A percentile compares a stretch with the other conserved stretches of the same genome.
These are phyloP conservation scores for Nannizzia gypsea DNA, from an alignment of 2,329 filamentous ascomycete species.

Conservation along the genomic window DNA sequence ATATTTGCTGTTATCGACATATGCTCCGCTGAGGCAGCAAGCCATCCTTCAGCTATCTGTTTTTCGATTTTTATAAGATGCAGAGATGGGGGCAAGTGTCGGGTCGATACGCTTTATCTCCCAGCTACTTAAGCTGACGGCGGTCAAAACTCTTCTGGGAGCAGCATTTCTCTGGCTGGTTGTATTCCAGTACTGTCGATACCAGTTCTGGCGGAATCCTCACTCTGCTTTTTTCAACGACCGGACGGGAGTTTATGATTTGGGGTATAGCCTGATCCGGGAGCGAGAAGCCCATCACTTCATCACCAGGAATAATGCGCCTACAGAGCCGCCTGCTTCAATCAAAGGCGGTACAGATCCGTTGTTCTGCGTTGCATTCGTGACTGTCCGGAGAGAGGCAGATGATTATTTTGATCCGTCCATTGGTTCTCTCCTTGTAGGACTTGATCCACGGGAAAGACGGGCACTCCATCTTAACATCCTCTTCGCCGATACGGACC, in stretches of 20 bases:
- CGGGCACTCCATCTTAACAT: constrained; percentile 16
- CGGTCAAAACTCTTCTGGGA: constrained; percentile 9
- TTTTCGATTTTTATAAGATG: neutral
- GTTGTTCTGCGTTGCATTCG: constrained; percentile 17
- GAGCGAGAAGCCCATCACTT: constrained; percentile 18
- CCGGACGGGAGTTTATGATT: constrained; percentile 17
- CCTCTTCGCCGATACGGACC: constrained; percentile 20
- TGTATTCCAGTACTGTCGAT: constrained; percentile 16
- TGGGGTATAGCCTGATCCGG: constrained; percentile 19
- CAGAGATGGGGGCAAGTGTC: neutral
- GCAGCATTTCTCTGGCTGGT: constrained; percentile 13
- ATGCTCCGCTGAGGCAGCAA: too few species aligned
- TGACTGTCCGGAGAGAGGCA: constrained; percentile 17
- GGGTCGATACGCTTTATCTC: neutral
- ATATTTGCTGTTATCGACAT: neutral
- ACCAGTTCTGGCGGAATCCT: constrained; percentile 19
- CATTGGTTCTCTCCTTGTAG: constrained; percentile 19
- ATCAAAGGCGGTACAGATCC: constrained; percentile 8
- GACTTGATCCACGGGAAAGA: constrained; percentile 16
- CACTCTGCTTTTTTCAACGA: constrained; percentile 22
- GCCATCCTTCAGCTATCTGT: too few species aligned
- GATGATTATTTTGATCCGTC: constrained; percentile 21
- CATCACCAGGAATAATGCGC: constrained; percentile 16
- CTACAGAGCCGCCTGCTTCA: constrained; percentile 8
- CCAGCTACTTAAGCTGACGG: constrained; percentile 20